These are phyloP conservation scores for Tuber umbilicatum DNA, from an alignment of 495 filamentous ascomycete species.

Conservation along the genomic window DNA sequence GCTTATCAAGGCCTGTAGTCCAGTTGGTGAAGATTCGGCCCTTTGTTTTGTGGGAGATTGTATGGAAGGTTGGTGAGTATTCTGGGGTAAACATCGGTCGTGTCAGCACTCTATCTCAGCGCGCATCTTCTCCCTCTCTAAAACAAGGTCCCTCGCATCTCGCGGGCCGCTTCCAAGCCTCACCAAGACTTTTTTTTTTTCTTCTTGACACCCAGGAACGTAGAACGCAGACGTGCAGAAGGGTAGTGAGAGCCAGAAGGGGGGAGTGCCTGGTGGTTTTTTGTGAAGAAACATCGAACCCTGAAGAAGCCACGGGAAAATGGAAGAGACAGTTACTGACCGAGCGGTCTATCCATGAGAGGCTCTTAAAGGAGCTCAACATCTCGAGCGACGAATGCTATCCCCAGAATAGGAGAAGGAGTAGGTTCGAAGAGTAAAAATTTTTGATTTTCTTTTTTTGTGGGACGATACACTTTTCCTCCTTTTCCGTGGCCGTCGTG, in stretches of 20 bases:
- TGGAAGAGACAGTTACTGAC: constrained; percentile 27
- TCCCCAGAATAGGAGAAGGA: not conserved
- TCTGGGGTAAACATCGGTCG: constrained; percentile 26
- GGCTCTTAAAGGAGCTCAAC: constrained; percentile 35
- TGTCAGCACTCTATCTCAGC: constrained; percentile 35
- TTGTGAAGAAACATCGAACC: constrained; percentile 10
- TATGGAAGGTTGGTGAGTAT: constrained; percentile 22
- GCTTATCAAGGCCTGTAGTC: constrained; percentile 29
- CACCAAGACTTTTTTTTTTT: constrained; percentile 30
- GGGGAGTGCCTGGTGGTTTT: constrained; percentile 5
- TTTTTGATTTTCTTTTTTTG: not conserved
- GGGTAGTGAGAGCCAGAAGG: constrained; percentile 7
- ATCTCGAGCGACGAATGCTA: constrained; percentile 30
- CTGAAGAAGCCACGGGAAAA: not conserved
- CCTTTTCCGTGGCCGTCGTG: not conserved
- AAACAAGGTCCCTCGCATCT: constrained; percentile 30
- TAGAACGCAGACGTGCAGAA: constrained; percentile 17
- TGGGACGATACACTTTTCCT: constrained; percentile 9
- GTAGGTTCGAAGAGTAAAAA: not conserved
- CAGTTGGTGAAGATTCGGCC: constrained; percentile 28
- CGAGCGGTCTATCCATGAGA: constrained; percentile 38
- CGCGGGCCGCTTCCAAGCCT: constrained; percentile 23
- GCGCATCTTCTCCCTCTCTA: constrained; percentile 18
- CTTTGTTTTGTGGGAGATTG: constrained; percentile 37
- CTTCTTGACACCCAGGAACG: constrained; percentile 14